phyloP scores from a whole-genome alignment of 495 filamentous ascomycete genomes.

The Hapsidospora chrysogenum region DNA sequence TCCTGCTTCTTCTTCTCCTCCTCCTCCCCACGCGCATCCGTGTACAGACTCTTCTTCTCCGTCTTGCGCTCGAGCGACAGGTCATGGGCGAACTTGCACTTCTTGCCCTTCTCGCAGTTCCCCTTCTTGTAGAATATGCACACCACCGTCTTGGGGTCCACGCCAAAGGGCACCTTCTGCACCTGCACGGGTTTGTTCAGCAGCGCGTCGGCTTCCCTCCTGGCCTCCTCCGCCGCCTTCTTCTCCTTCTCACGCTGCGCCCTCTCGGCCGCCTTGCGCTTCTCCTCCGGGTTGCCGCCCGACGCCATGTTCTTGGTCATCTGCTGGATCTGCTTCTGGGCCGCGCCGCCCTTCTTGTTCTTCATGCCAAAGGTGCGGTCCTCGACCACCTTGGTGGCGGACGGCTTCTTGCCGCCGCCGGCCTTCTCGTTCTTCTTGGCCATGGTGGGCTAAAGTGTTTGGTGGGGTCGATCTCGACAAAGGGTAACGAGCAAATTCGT shows the following conservation, averaged over 20 bases:
- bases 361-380: conserved; percentile 99
- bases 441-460: conserved; percentile 57
- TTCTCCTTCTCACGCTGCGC: conserved; percentile 67
- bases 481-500: no score
- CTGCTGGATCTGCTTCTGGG: conserved; percentile 76
- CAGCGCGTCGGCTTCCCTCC: conserved; percentile 59
- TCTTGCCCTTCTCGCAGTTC: conserved; percentile 89
- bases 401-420: conserved; percentile 41
- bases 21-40: conserved; percentile 61
- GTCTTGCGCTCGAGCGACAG: conserved; percentile 73
- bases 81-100: conserved; percentile 97
- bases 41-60: conserved; percentile 84
- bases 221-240: conserved; percentile 61
- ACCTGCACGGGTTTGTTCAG: conserved; percentile 89
- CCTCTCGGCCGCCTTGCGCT: conserved; percentile 81
- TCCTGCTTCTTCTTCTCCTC: conserved; percentile 71
- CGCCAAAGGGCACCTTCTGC: conserved; percentile 94
- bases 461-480: no score
- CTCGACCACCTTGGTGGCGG: conserved; percentile 51
- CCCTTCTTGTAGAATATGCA: conserved; percentile 95
- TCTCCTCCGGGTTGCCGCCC: conserved; percentile 67
- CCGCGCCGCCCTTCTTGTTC: conserved; percentile 91
- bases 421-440: conserved; percentile 69
- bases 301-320: conserved; percentile 52
- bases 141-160: conserved; percentile 96